These are phyloP conservation scores for Solanum habrochaites DNA, from an alignment of 257 asterid genomes.

Conservation along the genomic window DNA sequence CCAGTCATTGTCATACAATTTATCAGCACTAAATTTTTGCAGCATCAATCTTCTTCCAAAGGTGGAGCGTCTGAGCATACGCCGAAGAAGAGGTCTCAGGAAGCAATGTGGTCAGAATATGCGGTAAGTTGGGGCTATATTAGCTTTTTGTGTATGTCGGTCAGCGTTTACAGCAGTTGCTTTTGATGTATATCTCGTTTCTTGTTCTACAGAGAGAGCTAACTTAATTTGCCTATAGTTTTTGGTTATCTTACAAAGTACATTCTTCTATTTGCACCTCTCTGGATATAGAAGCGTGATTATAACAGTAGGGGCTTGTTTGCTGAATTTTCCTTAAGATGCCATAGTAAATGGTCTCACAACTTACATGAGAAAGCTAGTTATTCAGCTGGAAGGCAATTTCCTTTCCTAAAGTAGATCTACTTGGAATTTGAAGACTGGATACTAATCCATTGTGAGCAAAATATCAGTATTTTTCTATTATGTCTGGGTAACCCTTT, in stretches of 20 bases:
- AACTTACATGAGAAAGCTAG: not conserved
- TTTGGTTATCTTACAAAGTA: not conserved
- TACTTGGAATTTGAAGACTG: not conserved
- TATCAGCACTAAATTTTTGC: slow-evolving; percentile 17
- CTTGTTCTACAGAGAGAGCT: not conserved
- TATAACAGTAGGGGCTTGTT: not conserved
- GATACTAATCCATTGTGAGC: not conserved
- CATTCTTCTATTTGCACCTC: not conserved
- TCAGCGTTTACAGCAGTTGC: not conserved
- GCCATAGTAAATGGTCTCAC: not conserved
- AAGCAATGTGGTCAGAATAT: slow-evolving; percentile 50
- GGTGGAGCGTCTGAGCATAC: slow-evolving; percentile 61
- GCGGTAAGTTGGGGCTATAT: slow-evolving; percentile 38
- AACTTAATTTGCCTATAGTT: not conserved
- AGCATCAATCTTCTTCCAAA: slow-evolving; percentile 60
- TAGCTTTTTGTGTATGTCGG: not conserved
- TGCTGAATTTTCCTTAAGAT: not conserved
- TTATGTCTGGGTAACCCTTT: not conserved
- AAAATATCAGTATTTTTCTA: not conserved
- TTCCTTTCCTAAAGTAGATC: not conserved
- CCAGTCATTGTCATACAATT: not conserved
- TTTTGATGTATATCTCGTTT: not conserved
- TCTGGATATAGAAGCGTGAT: not conserved
- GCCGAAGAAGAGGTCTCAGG: slow-evolving; percentile 68
- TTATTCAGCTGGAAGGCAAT: not conserved